Percentiles rank a stretch among this genome's conserved stretches.
These are phyloP conservation scores for Vaccinium darrowii DNA, from an alignment of 148 eudicot species.

Conservation along the genomic window DNA sequence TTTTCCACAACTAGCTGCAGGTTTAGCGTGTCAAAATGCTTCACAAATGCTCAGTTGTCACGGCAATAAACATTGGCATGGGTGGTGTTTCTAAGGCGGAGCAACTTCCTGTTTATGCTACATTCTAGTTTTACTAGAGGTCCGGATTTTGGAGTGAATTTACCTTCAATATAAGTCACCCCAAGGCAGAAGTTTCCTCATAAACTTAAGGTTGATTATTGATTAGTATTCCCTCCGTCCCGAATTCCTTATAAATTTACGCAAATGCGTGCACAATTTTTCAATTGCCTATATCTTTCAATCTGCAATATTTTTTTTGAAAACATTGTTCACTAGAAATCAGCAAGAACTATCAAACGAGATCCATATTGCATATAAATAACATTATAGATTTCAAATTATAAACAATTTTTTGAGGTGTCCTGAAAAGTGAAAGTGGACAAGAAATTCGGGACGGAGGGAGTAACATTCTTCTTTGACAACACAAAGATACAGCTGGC, in stretches of 20 bases:
- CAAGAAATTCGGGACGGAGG: too few species aligned
- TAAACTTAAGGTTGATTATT: not conserved
- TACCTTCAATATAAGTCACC: not conserved
- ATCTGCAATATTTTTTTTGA: too few species aligned
- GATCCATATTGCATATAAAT: too few species aligned
- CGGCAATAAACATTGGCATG: not conserved
- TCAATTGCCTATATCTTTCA: too few species aligned
- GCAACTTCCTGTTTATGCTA: not conserved
- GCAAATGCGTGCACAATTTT: too few species aligned
- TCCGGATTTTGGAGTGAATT: too few species aligned
- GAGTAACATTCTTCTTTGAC: not conserved
- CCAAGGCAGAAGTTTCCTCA: conserved; percentile 2
- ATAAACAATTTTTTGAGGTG: too few species aligned
- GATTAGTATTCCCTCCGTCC: not conserved
- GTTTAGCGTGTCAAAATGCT: not conserved
- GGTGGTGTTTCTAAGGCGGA: not conserved
- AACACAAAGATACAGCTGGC: not conserved
- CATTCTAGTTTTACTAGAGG: not conserved
- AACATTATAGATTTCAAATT: too few species aligned
- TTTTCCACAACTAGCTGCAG: not conserved
- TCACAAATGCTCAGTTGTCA: not conserved
- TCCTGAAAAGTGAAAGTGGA: too few species aligned
- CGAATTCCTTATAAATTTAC: too few species aligned
- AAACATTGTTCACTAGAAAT: too few species aligned
- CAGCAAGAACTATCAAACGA: too few species aligned